These are phyloP conservation scores for Xerocomellus dryophilus DNA, from an alignment of 768 basidiomycete genomes.

Conservation along the genomic window DNA sequence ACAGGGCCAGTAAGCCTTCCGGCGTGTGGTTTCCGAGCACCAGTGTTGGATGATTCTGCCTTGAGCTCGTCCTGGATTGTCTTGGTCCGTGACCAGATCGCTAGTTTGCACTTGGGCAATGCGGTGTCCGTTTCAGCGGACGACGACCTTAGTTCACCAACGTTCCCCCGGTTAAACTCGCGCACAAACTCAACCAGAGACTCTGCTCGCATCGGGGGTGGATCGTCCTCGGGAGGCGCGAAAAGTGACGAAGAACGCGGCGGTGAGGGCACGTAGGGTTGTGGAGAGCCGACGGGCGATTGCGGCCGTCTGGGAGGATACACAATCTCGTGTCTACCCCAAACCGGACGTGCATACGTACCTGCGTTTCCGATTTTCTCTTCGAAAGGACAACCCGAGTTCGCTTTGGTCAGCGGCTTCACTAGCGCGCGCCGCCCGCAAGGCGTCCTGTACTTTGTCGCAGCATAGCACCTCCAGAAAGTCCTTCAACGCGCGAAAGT, in stretches of 20 bases:
- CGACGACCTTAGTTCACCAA: slow-evolving; percentile 11
- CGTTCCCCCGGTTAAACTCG: slow-evolving; percentile 46
- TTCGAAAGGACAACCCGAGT: slow-evolving; percentile 43
- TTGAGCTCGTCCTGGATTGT: slow-evolving; percentile 11
- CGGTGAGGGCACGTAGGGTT: slow-evolving; percentile 49
- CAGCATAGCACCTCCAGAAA: slow-evolving; percentile 48
- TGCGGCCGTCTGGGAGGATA: slow-evolving; percentile 41
- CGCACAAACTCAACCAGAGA: slow-evolving; percentile 54
- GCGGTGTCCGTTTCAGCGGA: background rate
- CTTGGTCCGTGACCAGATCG: slow-evolving; percentile 50
- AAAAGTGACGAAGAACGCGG: slow-evolving; percentile 40
- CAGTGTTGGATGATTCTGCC: background rate
- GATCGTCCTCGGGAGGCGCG: slow-evolving; percentile 37
- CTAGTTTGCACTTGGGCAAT: slow-evolving; percentile 39
- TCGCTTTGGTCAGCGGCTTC: slow-evolving; percentile 50
- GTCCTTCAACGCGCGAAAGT: slow-evolving; percentile 47
- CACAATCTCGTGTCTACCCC: background rate
- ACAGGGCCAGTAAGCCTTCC: slow-evolving; percentile 26
- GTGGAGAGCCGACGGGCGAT: slow-evolving; percentile 57
- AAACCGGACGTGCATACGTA: slow-evolving; percentile 27
- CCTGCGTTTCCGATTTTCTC: slow-evolving; percentile 58
- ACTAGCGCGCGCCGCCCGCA: slow-evolving; percentile 53
- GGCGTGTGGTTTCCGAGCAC: slow-evolving; percentile 6
- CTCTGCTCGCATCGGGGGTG: slow-evolving; percentile 40
- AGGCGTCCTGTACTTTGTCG: slow-evolving; percentile 55